Evolutionary conservation across 805 yeast species (phyloP), one percentile per base, ranked within the genome.

Genomic region (Starmerella khaoyaiensis): DNA sequence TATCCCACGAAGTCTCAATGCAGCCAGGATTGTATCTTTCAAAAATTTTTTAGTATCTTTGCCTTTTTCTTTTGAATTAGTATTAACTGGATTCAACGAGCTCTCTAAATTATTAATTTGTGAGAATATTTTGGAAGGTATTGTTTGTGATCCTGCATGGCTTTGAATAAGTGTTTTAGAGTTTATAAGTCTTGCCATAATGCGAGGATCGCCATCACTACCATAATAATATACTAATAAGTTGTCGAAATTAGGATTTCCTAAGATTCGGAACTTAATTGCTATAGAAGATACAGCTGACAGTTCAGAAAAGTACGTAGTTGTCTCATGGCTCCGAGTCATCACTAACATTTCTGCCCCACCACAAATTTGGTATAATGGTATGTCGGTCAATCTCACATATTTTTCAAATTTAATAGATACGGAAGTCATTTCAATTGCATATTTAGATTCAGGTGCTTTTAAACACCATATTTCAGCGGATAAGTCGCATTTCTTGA

Each of bases 1-100:
- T 20, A 56, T 40, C 1, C 60, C 62, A 4, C 61, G 53, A 33
- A 60, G 40, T 11, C 64, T 48, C 39, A 60, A 39, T n/a, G 57
- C 64, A 2, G 58, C 54, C 40, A 58, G 40, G 6, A 57, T 45
- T 7, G 56, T 49, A 34, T 54, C 57, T 35, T 54, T 56, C 9
- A 58, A 28, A 12, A 40, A 40, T 26, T 32, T 30, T 21, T 35
- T 30, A 32, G 27, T 30, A 28, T 37, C 28, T 8, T 18, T 4
- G n/a, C n/a, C n/a, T n/a, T n/a, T n/a, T n/a, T n/a, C n/a, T 23
- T 23, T 23, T n/a, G 26, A 11, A 11, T 23, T n/a, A 23, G n/a
- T 11, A 23, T 23, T 23, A n/a, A 23, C 26, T 23, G 26, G 12
- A n/a, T 23, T n/a, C n/a, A n/a, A n/a, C n/a, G n/a, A n/a, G n/a